phyloP scores from a whole-genome alignment of 208 protist species.

The Crithidia brevicula region DNA sequence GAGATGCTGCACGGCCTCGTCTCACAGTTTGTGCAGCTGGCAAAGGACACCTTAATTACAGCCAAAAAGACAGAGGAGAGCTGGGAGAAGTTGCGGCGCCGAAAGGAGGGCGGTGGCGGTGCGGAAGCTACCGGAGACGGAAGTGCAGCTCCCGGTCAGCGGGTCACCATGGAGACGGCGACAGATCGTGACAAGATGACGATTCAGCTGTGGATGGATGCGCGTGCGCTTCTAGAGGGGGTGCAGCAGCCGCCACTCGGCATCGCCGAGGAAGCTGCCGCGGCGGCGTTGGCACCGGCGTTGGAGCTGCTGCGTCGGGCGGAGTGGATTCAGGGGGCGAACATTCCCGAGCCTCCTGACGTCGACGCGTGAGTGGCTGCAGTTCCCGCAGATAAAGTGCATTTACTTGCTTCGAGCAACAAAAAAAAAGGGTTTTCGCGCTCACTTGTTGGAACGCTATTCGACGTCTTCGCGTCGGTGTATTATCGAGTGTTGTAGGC shows the following conservation, averaged over 20 bases:
- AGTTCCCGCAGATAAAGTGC: too few species aligned
- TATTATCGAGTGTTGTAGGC: too few species aligned
- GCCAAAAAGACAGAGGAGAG: constrained; percentile 89
- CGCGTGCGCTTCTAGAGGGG: constrained; percentile 46
- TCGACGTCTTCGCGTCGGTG: too few species aligned
- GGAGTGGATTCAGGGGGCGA: constrained; percentile 76
- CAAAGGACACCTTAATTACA: constrained; percentile 74
- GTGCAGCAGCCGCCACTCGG: constrained; percentile 22
- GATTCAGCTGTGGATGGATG: constrained; percentile 85
- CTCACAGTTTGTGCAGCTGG: constrained; percentile 50
- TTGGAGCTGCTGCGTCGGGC: constrained; percentile 65
- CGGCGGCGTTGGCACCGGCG: constrained; percentile 15
- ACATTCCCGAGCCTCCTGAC: constrained; percentile 74
- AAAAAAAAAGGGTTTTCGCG: too few species aligned
- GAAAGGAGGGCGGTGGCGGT: constrained; percentile 47
- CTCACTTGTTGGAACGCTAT: too few species aligned
- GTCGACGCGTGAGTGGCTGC: constrained; percentile 62
- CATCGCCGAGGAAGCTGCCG: constrained; percentile 5
- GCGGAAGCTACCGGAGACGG: constrained; percentile 30
- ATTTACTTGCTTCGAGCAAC: neutral
- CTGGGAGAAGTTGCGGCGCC: constrained; percentile 87
- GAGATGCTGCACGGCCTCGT: constrained; percentile 36
- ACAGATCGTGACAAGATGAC: constrained; percentile 90
- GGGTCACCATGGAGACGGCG: constrained; percentile 59
- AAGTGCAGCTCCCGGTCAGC: constrained; percentile 56